phyloP scores from a whole-genome alignment of 108 stramenopile genomes.

The Bacterosira constricta region DNA sequence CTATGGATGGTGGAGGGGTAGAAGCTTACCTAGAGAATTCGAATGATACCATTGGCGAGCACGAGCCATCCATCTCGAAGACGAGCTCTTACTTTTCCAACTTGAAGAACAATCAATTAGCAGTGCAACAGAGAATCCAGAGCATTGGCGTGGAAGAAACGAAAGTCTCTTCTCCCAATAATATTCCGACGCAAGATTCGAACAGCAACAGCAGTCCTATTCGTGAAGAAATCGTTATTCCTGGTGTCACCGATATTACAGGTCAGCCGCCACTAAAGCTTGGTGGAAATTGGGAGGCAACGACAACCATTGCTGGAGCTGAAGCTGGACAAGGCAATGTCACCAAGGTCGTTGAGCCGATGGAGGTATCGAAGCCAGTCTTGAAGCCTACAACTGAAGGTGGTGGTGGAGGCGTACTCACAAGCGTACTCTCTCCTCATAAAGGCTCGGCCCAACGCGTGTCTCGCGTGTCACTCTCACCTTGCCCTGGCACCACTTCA shows the following conservation, averaged over 20 bases:
- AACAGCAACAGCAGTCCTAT: not conserved
- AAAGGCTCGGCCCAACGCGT: not conserved
- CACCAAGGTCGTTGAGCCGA: not conserved
- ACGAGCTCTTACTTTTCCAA: constrained; percentile 1
- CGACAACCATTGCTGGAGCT: too few relatives aligned
- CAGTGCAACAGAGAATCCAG: not conserved
- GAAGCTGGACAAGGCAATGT: not conserved
- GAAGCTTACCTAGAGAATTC: not conserved
- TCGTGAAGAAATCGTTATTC: constrained; percentile 10
- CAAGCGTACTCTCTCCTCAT: too few relatives aligned
- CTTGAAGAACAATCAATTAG: not conserved
- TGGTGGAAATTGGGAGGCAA: too few relatives aligned
- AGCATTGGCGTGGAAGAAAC: not conserved
- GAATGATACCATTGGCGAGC: too few relatives aligned
- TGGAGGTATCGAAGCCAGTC: not conserved
- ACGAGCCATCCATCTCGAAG: not conserved
- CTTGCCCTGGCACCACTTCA: not conserved
- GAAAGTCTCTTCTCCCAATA: not conserved
- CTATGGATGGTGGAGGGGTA: not conserved
- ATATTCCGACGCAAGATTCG: not conserved
- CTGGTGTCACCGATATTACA: not conserved
- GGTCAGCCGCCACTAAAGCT: not conserved
- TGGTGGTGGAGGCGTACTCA: not conserved
- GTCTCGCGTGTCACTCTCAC: too few relatives aligned
- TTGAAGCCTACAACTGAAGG: not conserved